These are phyloP conservation scores for Decorospora gaudefroyi DNA, from an alignment of 2,329 filamentous ascomycete species.

Conservation along the genomic window DNA sequence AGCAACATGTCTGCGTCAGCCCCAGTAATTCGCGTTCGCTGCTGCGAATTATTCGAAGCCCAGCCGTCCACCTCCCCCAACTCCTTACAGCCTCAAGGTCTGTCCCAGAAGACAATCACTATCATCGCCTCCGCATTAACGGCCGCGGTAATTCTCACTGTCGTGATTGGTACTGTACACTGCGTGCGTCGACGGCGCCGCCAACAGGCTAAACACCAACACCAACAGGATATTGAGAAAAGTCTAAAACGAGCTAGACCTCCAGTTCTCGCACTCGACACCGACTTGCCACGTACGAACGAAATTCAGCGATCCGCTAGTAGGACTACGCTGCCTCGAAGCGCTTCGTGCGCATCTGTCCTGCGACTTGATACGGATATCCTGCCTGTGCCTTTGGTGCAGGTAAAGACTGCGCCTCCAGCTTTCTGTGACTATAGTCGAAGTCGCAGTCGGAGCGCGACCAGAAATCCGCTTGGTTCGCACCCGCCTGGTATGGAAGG, in stretches of 20 bases:
- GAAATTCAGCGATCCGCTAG: not conserved
- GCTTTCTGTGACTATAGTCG: too few relatives aligned
- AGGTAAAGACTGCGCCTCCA: too few relatives aligned
- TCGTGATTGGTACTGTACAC: constrained; percentile 4
- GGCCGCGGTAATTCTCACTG: not conserved
- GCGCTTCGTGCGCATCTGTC: not conserved
- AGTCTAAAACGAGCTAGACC: constrained; percentile 4
- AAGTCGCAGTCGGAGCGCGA: too few relatives aligned
- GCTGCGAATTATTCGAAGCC: too few relatives aligned
- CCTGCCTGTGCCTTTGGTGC: too few relatives aligned
- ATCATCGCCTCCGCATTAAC: constrained; percentile 3
- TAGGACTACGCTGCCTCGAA: too few relatives aligned
- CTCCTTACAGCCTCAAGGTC: not conserved
- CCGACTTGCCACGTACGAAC: not conserved
- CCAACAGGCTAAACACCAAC: not conserved
- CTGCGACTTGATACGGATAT: too few relatives aligned
- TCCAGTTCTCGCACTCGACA: constrained; percentile 2
- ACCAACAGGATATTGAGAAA: constrained; percentile 9
- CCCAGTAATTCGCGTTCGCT: too few relatives aligned
- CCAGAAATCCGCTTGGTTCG: not conserved
- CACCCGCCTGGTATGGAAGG: not conserved
- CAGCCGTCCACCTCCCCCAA: not conserved
- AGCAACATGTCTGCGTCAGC: too few relatives aligned
- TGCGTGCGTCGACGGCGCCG: not conserved
- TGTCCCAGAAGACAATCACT: constrained; percentile 2